These are phyloP conservation scores for Lithospermum erythrorhizon DNA, from an alignment of 257 asterid species.

Conservation along the genomic window DNA sequence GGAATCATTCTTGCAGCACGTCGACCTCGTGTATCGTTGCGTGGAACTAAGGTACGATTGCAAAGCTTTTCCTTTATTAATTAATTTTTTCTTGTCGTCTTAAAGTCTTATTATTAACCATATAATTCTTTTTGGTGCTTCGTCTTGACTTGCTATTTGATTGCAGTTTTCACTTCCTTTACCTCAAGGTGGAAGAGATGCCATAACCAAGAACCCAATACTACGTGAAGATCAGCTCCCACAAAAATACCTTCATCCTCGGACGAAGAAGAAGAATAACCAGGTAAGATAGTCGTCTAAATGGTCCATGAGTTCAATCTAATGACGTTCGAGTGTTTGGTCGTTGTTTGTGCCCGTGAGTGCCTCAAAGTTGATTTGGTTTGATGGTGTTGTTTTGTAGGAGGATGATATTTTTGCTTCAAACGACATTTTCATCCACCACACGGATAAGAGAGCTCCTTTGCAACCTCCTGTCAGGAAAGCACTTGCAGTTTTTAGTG, in stretches of 20 bases:
- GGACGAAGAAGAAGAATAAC: conserved; percentile 73
- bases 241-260: conserved; percentile 67
- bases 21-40: conserved; percentile 68
- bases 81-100: neutral
- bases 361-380: neutral
- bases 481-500: conserved; percentile 82
- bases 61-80: neutral
- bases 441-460: conserved; percentile 64
- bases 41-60: conserved; percentile 74
- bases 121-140: neutral
- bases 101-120: no score
- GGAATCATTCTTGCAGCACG: conserved; percentile 74
- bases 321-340: neutral
- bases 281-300: conserved; percentile 38
- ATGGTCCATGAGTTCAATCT: neutral
- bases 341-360: no score
- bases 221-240: conserved; percentile 98
- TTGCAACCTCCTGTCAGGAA: conserved; percentile 85
- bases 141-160: neutral
- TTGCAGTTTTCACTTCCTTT: conserved; percentile 83
- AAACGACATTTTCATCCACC: conserved; percentile 54
- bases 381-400: conserved; percentile 18
- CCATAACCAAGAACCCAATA: conserved; percentile 73
- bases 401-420: conserved; percentile 50
- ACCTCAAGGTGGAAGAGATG: conserved; percentile 93